Evolutionary conservation across 345 rosid genomes (phyloP).

Genomic region (Bruguiera sexangula): DNA sequence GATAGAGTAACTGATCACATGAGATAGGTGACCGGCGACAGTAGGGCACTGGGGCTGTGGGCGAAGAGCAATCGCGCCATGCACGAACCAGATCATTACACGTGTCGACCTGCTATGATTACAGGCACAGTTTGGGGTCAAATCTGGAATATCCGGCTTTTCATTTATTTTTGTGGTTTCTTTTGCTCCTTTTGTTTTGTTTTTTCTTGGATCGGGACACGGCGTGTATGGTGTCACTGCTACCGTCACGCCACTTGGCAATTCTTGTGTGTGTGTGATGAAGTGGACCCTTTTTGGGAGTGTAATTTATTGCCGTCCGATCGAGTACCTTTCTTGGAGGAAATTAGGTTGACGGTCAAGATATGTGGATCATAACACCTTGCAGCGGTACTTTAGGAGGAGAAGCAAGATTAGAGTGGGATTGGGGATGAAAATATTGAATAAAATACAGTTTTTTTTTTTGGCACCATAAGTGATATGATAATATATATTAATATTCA

Average conservation of each 20-base stretch:
- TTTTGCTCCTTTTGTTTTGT: neutral
- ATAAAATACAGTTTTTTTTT: too few species aligned
- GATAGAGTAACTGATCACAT: constrained; percentile 34
- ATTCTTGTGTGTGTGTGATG: neutral
- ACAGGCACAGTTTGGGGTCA: constrained; percentile 6
- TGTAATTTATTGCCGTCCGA: constrained; percentile 4
- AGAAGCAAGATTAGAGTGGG: neutral
- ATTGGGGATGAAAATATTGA: neutral
- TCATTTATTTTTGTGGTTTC: neutral
- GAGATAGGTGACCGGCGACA: constrained; percentile 13
- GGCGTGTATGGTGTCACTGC: constrained; percentile 10
- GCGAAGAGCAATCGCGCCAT: constrained; percentile 5
- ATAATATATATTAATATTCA: too few species aligned
- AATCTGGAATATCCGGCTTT: constrained; percentile 25
- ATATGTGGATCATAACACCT: constrained; percentile 7
- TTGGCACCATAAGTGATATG: too few species aligned
- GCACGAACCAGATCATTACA: constrained; percentile 8
- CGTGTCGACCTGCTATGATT: constrained; percentile 25
- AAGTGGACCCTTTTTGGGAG: constrained; percentile 1
- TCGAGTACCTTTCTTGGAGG: constrained; percentile 7
- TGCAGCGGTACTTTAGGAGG: too few species aligned
- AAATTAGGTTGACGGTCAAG: constrained; percentile 12
- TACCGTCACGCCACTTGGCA: constrained; percentile 26
- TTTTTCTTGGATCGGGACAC: too few species aligned
- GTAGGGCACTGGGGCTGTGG: neutral